Evolutionary conservation across 1,139 yeast species (phyloP), one percentile per base, ranked within the genome.

Genomic region (Blastobotrys capitulatus): DNA sequence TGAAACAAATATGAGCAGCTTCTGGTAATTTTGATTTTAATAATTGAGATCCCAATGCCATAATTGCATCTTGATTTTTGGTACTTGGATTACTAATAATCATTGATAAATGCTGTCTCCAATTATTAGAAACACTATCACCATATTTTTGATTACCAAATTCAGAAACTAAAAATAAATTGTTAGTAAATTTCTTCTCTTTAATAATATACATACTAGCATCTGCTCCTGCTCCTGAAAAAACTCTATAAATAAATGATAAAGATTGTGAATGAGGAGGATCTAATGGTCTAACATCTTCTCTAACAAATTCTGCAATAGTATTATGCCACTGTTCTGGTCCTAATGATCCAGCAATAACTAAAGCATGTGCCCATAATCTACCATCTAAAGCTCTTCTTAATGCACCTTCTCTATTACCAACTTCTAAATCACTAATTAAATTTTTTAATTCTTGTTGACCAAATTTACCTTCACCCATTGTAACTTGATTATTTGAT

Each of bases 361-460:
- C 67, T 50, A 90, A 65, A 0, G 96, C 86, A 63, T 89, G 74
- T 0, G 95, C 80, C 86, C 89, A 89, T 55, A 87, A 86, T 13
- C 81, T 78, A 51, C 78, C 77, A 1, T 77, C 74, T 31, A 88
- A 65, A 1, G 94, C 80, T 51, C 73, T 71, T 27, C 77, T 73
- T 48, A 89, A 68, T 0, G 96, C 97, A 2, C 74, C 77, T 19
- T 78, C 80, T 22, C 80, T 76, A 50, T 82, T 75, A 1, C 97
- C 97, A 1, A 69, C 63, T 60, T 80, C 84, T 46, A 86, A 60
- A 26, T 65, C 58, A 3, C 65, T 54, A 48, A 71, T 66, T 8
- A 74, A 51, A 6, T 49, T 50, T 25, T 53, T 54, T 41, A 63
- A 51, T 29, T 64, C 65, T 38, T 62, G 54, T 6, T 52, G 48